These are phyloP conservation scores for Saturnispora gosingensis DNA, from an alignment of 805 yeast genomes.

Conservation along the genomic window DNA sequence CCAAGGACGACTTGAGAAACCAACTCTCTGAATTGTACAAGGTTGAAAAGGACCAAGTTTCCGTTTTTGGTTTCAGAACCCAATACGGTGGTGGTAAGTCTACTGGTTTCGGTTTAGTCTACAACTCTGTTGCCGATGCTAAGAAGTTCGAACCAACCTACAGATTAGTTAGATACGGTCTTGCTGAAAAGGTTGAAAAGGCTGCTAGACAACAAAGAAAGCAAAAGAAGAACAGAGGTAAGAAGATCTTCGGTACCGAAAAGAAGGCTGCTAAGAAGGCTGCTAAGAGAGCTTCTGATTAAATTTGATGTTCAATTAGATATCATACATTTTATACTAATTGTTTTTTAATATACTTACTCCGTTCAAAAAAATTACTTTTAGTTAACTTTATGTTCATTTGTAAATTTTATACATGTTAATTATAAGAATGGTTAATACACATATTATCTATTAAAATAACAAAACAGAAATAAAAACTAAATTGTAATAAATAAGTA, in stretches of 20 bases:
- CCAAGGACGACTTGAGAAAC: constrained; percentile 97
- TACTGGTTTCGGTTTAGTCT: constrained; percentile 97
- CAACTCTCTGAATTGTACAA: constrained; percentile 51
- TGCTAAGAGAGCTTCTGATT: constrained; percentile 86
- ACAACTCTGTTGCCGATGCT: constrained; percentile 96
- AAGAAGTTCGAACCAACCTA: constrained; percentile 98
- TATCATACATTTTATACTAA: constrained; percentile 1
- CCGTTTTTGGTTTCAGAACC: constrained; percentile 99
- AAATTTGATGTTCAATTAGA: constrained; percentile 21
- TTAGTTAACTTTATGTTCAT: neutral
- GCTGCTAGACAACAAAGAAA: constrained; percentile 99
- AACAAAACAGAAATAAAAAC: neutral
- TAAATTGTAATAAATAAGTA: neutral
- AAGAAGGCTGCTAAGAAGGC: constrained; percentile 86
- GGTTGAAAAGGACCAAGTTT: constrained; percentile 60
- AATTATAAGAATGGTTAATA: neutral
- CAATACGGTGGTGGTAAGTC: constrained; percentile 99
- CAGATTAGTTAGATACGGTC: constrained; percentile 99
- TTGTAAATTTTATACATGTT: neutral
- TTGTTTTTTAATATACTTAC: constrained; percentile 3
- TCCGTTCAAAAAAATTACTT: constrained; percentile 1
- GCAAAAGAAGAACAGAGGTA: constrained; percentile 99
- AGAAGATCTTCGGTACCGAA: constrained; percentile 98
- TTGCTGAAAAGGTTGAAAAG: constrained; percentile 93
- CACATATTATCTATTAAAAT: neutral